Percentiles rank a stretch among this genome's conserved stretches.
phyloP scores from a whole-genome alignment of 305 asterid species.

The Ilex paraguariensis region DNA sequence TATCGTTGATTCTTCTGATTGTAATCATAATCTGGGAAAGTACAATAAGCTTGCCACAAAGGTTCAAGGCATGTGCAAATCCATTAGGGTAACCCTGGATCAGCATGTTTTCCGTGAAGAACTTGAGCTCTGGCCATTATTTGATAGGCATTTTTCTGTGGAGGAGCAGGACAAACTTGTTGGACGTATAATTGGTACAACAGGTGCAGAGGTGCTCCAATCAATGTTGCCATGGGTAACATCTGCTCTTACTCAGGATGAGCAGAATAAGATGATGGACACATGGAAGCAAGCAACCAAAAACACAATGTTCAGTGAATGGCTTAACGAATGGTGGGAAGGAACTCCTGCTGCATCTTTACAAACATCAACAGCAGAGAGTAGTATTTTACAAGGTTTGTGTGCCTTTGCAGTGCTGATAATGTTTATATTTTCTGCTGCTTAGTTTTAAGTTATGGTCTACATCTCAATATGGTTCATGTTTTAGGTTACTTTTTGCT shows the following conservation, averaged over 20 bases:
- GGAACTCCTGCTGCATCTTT: constrained; percentile 50
- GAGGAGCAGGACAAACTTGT: constrained; percentile 95
- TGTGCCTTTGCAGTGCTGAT: neutral
- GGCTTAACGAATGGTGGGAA: constrained; percentile 99
- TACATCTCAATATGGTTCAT: too few species aligned
- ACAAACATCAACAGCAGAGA: constrained; percentile 45
- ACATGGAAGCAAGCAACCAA: constrained; percentile 93
- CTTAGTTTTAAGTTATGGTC: neutral
- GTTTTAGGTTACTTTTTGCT: too few species aligned
- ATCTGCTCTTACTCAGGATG: constrained; percentile 94
- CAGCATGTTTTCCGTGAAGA: constrained; percentile 95
- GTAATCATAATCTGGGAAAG: constrained; percentile 40
- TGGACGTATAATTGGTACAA: constrained; percentile 94
- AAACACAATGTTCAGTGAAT: constrained; percentile 96
- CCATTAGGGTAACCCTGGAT: constrained; percentile 93
- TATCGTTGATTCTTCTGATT: constrained; percentile 25
- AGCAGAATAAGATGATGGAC: constrained; percentile 95
- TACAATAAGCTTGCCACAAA: constrained; percentile 84
- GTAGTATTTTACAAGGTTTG: constrained; percentile 51
- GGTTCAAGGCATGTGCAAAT: constrained; percentile 96
- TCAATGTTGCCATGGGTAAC: constrained; percentile 99
- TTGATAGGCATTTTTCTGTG: constrained; percentile 85
- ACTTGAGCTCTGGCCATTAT: constrained; percentile 96
- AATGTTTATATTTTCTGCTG: neutral
- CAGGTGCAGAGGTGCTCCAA: constrained; percentile 98